These are phyloP conservation scores for Cinchona pubescens DNA, from an alignment of 257 asterid species.

Conservation along the genomic window DNA sequence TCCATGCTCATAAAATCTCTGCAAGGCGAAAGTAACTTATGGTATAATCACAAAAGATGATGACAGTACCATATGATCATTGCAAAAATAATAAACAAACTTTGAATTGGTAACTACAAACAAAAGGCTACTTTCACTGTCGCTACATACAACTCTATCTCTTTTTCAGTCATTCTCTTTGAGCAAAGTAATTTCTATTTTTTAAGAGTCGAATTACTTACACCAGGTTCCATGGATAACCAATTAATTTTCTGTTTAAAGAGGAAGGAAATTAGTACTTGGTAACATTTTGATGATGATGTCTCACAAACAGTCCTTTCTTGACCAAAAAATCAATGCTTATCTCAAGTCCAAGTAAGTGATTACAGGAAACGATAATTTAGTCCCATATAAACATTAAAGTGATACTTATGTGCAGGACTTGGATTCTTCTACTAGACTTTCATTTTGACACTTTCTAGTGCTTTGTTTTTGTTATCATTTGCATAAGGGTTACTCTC, in stretches of 20 bases:
- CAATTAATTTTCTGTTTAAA: background rate
- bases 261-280: background rate
- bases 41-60: background rate
- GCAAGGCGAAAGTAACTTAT: slow-evolving; percentile 28
- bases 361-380: background rate
- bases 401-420: too few species aligned
- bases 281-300: background rate
- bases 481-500: background rate
- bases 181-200: background rate
- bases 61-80: too few species aligned
- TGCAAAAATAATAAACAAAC: background rate
- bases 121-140: background rate
- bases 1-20: slow-evolving; percentile 99
- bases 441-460: background rate
- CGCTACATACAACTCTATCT: background rate
- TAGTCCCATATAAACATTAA: too few species aligned
- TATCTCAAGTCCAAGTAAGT: background rate
- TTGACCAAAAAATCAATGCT: background rate
- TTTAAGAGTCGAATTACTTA: background rate
- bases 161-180: background rate
- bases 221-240: background rate
- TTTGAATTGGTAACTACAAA: background rate
- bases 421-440: background rate
- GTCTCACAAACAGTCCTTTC: background rate
- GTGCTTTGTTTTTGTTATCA: background rate